Evolutionary conservation across 2,329 filamentous ascomycete species (phyloP).

Genomic region (Aureobasidium sp.): DNA sequence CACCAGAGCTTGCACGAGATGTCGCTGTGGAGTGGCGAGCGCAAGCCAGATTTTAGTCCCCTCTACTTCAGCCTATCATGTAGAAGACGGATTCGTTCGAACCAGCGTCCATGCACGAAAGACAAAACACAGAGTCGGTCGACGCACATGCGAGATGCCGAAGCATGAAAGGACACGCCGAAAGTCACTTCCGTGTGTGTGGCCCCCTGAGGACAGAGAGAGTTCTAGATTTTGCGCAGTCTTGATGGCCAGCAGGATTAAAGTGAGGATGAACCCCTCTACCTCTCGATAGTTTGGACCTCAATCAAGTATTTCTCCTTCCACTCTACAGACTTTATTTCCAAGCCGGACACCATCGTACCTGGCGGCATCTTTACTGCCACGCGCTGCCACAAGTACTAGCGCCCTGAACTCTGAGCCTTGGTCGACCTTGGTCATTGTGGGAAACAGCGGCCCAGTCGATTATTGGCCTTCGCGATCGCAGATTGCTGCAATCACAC

Average conservation of each 20-base stretch:
- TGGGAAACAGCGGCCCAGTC: constrained; percentile 5
- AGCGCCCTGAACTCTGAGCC: background rate
- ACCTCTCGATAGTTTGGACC: background rate
- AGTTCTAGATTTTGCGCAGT: constrained; percentile 1
- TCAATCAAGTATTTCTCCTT: background rate
- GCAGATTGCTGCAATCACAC: constrained; percentile 3
- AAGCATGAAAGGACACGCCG: background rate
- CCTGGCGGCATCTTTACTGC: background rate
- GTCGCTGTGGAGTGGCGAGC: background rate
- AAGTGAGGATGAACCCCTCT: background rate
- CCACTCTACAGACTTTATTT: background rate
- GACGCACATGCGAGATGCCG: constrained; percentile 5
- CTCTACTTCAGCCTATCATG: constrained; percentile 4
- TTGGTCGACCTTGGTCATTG: background rate
- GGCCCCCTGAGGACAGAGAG: background rate
- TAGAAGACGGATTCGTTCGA: background rate
- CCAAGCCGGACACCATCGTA: background rate
- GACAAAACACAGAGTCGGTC: constrained; percentile 1
- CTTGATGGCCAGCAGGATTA: background rate
- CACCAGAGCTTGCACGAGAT: background rate
- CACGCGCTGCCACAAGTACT: background rate
- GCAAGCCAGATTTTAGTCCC: constrained; percentile 3
- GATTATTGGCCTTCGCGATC: background rate
- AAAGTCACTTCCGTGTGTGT: constrained; percentile 7
- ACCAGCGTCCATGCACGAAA: background rate